These are phyloP conservation scores for Saccharomycopsis synnaedendra DNA, from an alignment of 805 yeast species.

Conservation along the genomic window DNA sequence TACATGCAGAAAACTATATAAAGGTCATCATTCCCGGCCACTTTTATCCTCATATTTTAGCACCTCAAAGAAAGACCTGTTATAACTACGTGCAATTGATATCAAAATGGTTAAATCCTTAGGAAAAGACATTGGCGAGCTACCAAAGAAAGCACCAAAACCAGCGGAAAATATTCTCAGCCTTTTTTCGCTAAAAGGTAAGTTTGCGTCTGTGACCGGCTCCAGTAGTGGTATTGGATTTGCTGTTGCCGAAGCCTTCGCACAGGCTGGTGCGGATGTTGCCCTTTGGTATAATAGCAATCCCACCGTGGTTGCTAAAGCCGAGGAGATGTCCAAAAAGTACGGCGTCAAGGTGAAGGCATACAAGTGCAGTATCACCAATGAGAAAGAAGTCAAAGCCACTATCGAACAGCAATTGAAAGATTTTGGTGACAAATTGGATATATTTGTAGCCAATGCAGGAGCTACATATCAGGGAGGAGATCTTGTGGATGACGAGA, in stretches of 20 bases:
- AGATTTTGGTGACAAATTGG: slow-evolving; percentile 73
- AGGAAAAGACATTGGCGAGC: slow-evolving; percentile 20
- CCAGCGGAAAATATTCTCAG: slow-evolving; percentile 51
- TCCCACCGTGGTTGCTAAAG: slow-evolving; percentile 49
- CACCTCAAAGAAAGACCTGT: no score
- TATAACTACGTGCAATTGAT: background rate
- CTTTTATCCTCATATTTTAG: no score
- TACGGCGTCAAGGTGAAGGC: slow-evolving; percentile 57
- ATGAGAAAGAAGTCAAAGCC: slow-evolving; percentile 35
- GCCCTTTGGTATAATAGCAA: slow-evolving; percentile 57
- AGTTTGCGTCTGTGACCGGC: slow-evolving; percentile 78
- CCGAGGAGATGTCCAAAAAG: slow-evolving; percentile 39
- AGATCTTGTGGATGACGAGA: slow-evolving; percentile 37
- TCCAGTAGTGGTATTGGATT: slow-evolving; percentile 76
- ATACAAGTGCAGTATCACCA: slow-evolving; percentile 47
- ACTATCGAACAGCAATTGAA: slow-evolving; percentile 38
- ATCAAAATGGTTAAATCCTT: slow-evolving; percentile 3
- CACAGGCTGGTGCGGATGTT: slow-evolving; percentile 81
- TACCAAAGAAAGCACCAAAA: slow-evolving; percentile 46
- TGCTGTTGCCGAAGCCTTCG: slow-evolving; percentile 72
- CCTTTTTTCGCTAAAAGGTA: slow-evolving; percentile 68
- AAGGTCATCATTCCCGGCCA: no score
- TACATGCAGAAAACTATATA: no score
- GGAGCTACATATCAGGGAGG: slow-evolving; percentile 79
- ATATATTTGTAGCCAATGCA: slow-evolving; percentile 81